Evolutionary conservation across 345 rosid species (phyloP), one percentile per base, ranked within the genome.

Genomic region (Salix arbutifolia): DNA sequence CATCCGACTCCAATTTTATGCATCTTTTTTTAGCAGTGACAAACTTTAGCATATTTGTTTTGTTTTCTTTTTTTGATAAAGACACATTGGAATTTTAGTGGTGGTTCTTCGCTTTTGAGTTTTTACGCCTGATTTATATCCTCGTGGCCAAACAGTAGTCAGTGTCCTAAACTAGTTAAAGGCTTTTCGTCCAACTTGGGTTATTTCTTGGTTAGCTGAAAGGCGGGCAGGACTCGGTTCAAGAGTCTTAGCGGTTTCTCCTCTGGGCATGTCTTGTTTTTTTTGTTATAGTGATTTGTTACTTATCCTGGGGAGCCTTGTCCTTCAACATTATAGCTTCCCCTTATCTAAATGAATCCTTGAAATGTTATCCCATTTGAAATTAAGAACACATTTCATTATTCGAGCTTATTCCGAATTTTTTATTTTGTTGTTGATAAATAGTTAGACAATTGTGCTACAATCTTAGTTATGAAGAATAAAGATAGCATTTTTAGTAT

Each of bases 181-280:
- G 76, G 67, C 46, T 67, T 77, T 62, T 76, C 8, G 38, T 70
- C 42, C 72, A 48, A 18, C 65, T 44, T 67, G 67, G 74, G 67
- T 46, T 71, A 31, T 71, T 72, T 62, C 77, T 71, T 56, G 79
- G 50, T 75, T 40, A 58, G 52, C 65, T 58, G 28, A 58, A 23
- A n/a, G 64, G 25, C 4, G 64, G 64, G 25, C 64, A 23, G 64
- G 64, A 23, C 28, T n/a, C 28, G 6, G 62, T 58, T n/a, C 26
- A 58, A 58, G 25, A 58, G 14, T 58, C 26, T 44, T n/a, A 35
- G 17, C 74, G 53, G 40, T 84, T 79, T 76, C 52, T 64, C 35
- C 46, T 33, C 70, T 48, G 46, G 77, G 75, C 58, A 31, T 40
- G 69, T 16, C 46, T n/a, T 12, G 65, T 19, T 23, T 21, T 19